Conservation (phyloP, 306 rosid genomes). For the Fragaria iinumae region DNA sequence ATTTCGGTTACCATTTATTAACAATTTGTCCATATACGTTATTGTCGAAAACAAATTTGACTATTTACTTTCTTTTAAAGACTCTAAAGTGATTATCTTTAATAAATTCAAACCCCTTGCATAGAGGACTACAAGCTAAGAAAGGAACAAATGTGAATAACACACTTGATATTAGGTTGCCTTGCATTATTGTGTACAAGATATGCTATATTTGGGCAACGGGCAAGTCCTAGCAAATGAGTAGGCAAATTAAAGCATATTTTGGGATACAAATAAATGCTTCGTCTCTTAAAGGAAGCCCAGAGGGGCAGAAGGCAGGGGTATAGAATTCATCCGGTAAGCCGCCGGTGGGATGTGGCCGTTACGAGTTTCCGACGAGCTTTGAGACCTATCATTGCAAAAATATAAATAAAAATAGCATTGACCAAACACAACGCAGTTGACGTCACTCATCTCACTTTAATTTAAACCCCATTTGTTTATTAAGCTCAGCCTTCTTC, state of each 20-base stretch:
- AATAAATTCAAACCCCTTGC: not conserved
- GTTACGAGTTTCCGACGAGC: conserved; percentile 35
- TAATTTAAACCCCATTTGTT: conserved; percentile 12
- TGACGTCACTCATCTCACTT: conserved; percentile 34
- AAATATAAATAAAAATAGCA: conserved; percentile 22
- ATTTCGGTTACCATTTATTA: not conserved
- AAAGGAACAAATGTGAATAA: not conserved
- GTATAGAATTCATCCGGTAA: not conserved
- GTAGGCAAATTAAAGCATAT: not conserved
- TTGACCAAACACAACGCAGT: conserved; percentile 45
- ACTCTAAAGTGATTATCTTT: not conserved
- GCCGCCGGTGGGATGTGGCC: conserved; percentile 23
- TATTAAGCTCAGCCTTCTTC: not conserved
- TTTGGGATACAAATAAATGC: conserved; percentile 6
- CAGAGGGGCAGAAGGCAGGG: not conserved
- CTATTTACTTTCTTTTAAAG: not conserved
- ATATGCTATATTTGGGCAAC: conserved; percentile 5
- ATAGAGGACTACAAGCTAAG: not conserved
- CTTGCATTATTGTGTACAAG: not conserved
- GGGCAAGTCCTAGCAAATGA: not conserved
- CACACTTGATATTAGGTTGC: not conserved
- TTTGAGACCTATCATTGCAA: conserved; percentile 29
- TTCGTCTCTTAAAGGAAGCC: not conserved
- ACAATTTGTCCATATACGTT: not conserved
- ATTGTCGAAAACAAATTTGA: not conserved